Conservation (phyloP, 2,329 filamentous ascomycete species). For the Ascochyta fabae region DNA sequence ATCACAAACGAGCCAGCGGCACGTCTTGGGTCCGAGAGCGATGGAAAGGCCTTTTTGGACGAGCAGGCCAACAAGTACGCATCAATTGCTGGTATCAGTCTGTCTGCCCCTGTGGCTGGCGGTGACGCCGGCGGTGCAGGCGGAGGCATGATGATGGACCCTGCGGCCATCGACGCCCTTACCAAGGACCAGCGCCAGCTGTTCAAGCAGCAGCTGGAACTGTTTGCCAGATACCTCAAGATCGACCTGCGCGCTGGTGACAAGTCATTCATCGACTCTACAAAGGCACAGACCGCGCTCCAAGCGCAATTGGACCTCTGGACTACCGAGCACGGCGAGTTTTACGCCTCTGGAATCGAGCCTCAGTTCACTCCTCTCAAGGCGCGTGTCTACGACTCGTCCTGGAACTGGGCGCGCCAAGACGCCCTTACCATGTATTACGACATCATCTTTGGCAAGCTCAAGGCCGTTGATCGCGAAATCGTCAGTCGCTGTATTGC, state of each 20-base stretch:
- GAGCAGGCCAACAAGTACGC: conserved; percentile 91
- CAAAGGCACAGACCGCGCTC: conserved; percentile 84
- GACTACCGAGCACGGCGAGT: conserved; percentile 93
- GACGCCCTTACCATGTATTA: conserved; percentile 99
- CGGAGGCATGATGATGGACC: conserved; percentile 99
- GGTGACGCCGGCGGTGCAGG: conserved; percentile 74
- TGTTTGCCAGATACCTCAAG: conserved; percentile 94
- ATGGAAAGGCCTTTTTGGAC: conserved; percentile 93
- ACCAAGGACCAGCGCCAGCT: conserved; percentile 95
- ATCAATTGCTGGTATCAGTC: conserved; percentile 77
- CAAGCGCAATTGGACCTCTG: conserved; percentile 95
- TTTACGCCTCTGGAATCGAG: conserved; percentile 93
- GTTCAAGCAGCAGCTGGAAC: conserved; percentile 97
- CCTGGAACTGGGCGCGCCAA: conserved; percentile 99
- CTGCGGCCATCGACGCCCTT: conserved; percentile 91
- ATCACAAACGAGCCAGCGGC: conserved; percentile 91
- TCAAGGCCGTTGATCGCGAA: conserved; percentile 92
- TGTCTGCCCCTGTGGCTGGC: conserved; percentile 74
- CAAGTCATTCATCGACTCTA: conserved; percentile 84
- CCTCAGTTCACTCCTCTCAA: conserved; percentile 93
- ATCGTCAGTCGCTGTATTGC: conserved; percentile 98
- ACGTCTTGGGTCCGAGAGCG: conserved; percentile 85
- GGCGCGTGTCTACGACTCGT: conserved; percentile 95
- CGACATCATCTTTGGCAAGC: conserved; percentile 95
- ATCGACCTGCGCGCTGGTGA: conserved; percentile 96